These are phyloP conservation scores for Aspergillus wentii DNA, from an alignment of 495 filamentous ascomycete genomes.

Conservation along the genomic window DNA sequence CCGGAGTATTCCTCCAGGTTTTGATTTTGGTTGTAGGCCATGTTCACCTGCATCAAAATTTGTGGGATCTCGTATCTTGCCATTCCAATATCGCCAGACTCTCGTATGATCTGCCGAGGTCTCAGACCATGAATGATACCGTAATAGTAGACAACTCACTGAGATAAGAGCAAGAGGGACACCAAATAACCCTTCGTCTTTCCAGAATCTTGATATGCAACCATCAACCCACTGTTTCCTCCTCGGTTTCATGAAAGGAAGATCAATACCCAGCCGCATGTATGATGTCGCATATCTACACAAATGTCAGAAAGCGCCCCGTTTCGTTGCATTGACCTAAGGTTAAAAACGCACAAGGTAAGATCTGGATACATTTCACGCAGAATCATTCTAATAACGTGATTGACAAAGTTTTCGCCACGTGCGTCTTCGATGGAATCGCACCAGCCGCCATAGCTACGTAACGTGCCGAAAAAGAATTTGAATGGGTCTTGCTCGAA, in stretches of 20 bases:
- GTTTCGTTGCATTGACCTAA: not conserved
- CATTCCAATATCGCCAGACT: not conserved
- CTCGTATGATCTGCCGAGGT: not conserved
- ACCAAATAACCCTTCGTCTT: not conserved
- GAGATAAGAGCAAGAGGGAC: not conserved
- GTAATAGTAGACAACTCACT: not conserved
- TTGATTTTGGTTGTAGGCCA: not conserved
- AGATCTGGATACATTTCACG: not conserved
- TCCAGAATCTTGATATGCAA: not conserved
- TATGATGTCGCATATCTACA: not conserved
- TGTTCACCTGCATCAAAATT: not conserved
- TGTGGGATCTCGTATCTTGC: not conserved
- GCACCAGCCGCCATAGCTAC: not conserved
- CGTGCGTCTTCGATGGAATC: not conserved
- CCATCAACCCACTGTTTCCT: not conserved
- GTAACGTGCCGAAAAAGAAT: not conserved
- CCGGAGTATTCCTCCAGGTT: not conserved
- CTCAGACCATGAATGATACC: not conserved
- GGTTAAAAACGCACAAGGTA: not conserved
- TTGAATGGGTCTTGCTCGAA: not conserved
- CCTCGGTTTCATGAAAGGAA: not conserved
- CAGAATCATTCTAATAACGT: not conserved
- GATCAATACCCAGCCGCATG: not conserved
- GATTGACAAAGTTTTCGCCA: not conserved
- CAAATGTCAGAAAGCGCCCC: too few species aligned